A percentile compares a stretch with the other conserved stretches of the same genome.
phyloP scores from a whole-genome alignment of 2,329 filamentous ascomycete genomes.

The Didymella segeticola region DNA sequence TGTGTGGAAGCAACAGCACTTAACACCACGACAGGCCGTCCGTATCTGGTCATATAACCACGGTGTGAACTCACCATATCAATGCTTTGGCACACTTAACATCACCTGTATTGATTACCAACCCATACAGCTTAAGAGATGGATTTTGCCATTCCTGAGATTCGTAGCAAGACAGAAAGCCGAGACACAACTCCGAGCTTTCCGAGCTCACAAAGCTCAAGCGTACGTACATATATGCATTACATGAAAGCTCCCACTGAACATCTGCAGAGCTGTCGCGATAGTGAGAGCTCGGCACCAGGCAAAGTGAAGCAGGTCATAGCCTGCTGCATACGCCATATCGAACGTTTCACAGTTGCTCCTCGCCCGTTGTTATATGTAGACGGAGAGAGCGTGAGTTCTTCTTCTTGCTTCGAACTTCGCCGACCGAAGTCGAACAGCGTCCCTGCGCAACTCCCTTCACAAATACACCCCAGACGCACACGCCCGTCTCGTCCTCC shows the following conservation, averaged over 20 bases:
- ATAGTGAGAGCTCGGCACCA: background rate
- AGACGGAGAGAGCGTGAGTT: background rate
- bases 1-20: background rate
- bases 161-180: background rate
- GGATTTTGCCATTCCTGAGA: background rate
- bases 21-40: slow-evolving; percentile 1
- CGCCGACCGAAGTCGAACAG: slow-evolving; percentile 2
- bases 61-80: background rate
- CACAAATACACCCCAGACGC: background rate
- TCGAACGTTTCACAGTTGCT: background rate
- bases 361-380: background rate
- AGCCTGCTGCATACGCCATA: slow-evolving; percentile 3
- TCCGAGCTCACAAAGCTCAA: background rate
- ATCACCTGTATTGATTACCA: no score
- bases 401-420: slow-evolving; percentile 4
- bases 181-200: background rate
- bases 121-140: background rate
- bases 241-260: background rate
- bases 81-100: background rate
- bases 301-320: slow-evolving; percentile 8
- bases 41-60: background rate
- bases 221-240: background rate
- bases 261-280: background rate
- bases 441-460: background rate
- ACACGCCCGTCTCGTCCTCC: background rate